A percentile compares a stretch with the other conserved stretches of the same genome.
phyloP scores from a whole-genome alignment of 75 land plant species.

The Chamaecyparis obtusa region DNA sequence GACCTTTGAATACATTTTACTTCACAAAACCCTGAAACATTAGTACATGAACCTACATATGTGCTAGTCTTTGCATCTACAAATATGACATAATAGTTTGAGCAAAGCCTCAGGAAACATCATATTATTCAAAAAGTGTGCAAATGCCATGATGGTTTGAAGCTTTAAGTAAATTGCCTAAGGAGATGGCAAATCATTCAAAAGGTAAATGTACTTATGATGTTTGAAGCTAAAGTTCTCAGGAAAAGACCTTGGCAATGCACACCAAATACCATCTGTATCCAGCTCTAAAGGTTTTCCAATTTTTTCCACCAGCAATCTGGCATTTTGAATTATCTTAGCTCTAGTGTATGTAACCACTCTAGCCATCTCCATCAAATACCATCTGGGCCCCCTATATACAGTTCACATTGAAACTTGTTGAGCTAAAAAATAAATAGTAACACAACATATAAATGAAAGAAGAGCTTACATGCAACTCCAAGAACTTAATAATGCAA shows the following conservation, averaged over 20 bases:
- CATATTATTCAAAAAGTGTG: neutral
- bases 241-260: constrained; percentile 93
- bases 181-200: neutral
- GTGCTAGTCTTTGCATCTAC: neutral
- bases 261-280: constrained; percentile 99
- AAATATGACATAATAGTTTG: neutral
- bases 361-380: constrained; percentile 99
- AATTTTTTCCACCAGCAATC: constrained; percentile 85
- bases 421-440: neutral
- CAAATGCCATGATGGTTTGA: neutral
- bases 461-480: neutral
- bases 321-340: constrained; percentile 98
- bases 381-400: constrained; percentile 97
- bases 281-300: constrained; percentile 97
- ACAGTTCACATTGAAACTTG: neutral
- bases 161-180: constrained; percentile 3
- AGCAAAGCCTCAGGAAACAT: neutral
- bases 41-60: too few species aligned
- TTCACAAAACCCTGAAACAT: too few species aligned
- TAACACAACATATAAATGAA: neutral
- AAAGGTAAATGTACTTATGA: constrained; percentile 36
- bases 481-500: neutral
- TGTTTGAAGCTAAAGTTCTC: constrained; percentile 88
- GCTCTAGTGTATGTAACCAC: constrained; percentile 99
- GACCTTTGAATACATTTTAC: neutral